These are phyloP conservation scores for Lecanicillium sp. DNA, from an alignment of 2,329 filamentous ascomycete genomes.

Conservation along the genomic window DNA sequence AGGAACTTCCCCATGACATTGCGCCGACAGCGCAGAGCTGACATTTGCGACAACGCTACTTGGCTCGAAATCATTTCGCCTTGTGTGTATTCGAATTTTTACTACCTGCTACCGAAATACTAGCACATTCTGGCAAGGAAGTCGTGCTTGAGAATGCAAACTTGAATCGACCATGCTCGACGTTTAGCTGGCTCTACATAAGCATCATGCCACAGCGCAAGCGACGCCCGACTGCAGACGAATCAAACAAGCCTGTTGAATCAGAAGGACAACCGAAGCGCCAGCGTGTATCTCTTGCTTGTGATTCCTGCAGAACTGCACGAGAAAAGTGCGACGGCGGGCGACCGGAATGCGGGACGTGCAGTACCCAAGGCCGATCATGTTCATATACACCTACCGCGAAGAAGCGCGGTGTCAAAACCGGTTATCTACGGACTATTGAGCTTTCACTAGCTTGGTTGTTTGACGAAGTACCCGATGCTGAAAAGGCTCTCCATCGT, in stretches of 20 bases:
- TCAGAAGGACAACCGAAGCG: conserved; percentile 36
- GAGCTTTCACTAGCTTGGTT: conserved; percentile 61
- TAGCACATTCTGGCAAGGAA: no score
- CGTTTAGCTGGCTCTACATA: conserved; percentile 6
- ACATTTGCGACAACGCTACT: no score
- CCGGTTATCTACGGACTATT: conserved; percentile 69
- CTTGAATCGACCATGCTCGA: conserved; percentile 7
- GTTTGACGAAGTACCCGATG: conserved; percentile 52
- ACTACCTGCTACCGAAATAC: no score
- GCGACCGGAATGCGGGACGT: conserved; percentile 59
- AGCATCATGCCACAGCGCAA: conserved; percentile 31
- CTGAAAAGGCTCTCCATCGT: conserved; percentile 47
- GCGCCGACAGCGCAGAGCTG: background rate
- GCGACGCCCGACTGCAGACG: conserved; percentile 17
- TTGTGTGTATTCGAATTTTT: no score
- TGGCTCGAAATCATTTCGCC: no score
- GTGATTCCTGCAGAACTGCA: conserved; percentile 58
- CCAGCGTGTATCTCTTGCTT: conserved; percentile 59
- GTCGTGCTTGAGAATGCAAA: no score
- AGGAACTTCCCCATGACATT: conserved; percentile 4
- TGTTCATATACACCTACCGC: conserved; percentile 67
- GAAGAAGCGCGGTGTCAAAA: conserved; percentile 70
- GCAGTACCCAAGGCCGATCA: conserved; percentile 50
- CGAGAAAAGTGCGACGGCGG: conserved; percentile 67
- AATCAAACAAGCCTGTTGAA: conserved; percentile 16